Base-by-base conservation (phyloP, 768 basidiomycete genomes). In the Pulveroboletus sp. region DNA sequence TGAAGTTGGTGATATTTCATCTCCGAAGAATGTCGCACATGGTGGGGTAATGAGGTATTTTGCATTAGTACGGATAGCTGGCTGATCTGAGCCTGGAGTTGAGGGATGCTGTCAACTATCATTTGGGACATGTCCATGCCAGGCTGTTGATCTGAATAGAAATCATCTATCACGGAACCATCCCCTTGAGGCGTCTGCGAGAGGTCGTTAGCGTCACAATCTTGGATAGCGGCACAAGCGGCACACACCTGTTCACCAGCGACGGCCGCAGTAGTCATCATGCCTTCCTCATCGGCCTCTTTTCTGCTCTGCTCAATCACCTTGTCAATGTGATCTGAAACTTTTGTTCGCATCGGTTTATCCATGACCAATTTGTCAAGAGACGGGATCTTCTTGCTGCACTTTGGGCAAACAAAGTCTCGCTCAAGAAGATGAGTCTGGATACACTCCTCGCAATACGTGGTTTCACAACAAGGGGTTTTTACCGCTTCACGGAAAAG, bases 391-490 rank as follows among this genome's bases (percentile, higher is more conserved):
- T 88, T 93, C 69, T 86, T 85, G 55, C 82, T 78, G 68, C 96
- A 98, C 57, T 84, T 83, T 8, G 92, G 94, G 70, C 95, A 98
- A 49, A 86, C 73, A 68, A 98, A 98, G 73, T 96, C 93, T 69
- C 90, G 83, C 68, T 98, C 95, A 55, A 95, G 80, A 43, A 99
- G 76, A 69, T 94, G 80, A 36, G 89, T 93, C 68, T 94, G 89
- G 55, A 99, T 89, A 72, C 95, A 97, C 68, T 98, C 95, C 71
- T 98, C 94, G 76, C 95, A 97, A 70, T 89, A 99, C 12, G 79
- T 63, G 35, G 85, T 90, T 58, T 80, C 82, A 74, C 95, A 98
- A 71, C 95, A 97, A 2, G 96, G 95, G 3, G 92, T 94, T 71
- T 89, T 88, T 64, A 95, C 89, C 39, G 94, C 93, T 63, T 97